Conservation (phyloP, 495 filamentous ascomycete species). For the Hypoxylon lienhwacheense region DNA sequence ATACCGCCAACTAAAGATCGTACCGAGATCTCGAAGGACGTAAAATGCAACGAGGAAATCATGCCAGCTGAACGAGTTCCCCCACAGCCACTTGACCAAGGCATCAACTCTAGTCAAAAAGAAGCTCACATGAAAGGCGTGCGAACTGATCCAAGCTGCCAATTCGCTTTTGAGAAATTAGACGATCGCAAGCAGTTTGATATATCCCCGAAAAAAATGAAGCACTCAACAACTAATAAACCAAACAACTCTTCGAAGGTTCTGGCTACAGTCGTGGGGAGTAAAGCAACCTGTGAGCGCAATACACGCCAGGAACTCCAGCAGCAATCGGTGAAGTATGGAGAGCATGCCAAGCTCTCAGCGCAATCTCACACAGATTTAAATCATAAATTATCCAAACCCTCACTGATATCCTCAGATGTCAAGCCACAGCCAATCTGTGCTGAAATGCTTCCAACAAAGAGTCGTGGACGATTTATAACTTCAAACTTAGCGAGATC, state of each 20-base stretch:
- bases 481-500: not conserved
- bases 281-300: not conserved
- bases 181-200: not conserved
- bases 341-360: not conserved
- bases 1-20: not conserved
- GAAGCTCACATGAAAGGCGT: not conserved
- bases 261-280: not conserved
- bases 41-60: not conserved
- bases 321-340: not conserved
- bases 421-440: not conserved
- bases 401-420: not conserved
- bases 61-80: not conserved
- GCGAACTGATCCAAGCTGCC: not conserved
- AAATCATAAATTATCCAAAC: not conserved
- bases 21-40: not conserved
- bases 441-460: not conserved
- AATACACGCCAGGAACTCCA: slow-evolving; percentile 1
- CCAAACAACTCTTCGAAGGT: slow-evolving; percentile 4
- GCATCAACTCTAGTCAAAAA: not conserved
- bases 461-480: not conserved
- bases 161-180: not conserved
- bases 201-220: not conserved
- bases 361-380: not conserved
- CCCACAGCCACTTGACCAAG: not conserved
- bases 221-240: slow-evolving; percentile 4